Evolutionary conservation across 306 rosid species (phyloP), one percentile per base, ranked within the genome.

Genomic region (Lathyrus sativus): DNA sequence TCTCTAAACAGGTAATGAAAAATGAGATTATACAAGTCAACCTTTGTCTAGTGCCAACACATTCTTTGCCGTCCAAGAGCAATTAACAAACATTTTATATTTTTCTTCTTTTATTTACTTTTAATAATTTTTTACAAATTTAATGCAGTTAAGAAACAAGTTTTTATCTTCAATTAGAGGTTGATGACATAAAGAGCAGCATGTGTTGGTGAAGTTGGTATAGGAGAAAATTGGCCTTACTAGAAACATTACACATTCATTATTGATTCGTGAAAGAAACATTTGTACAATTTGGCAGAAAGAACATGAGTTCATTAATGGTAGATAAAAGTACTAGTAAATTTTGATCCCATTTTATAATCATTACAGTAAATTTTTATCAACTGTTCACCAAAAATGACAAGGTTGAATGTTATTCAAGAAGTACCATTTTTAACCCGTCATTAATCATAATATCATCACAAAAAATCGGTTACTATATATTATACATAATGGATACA

Each of bases 31-130:
- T 78, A 41, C 63, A 68, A 73, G 62, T 78, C 82, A 72, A 66
- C 75, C 22, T 61, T 24, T 68, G 37, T 54, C 55, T 73, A 3
- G n/a, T 79, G 76, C 69, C 57, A 75, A 74, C 73, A 74, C 79
- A 62, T 78, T 62, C 67, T 73, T 19, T 58, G 69, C 77, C 28
- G 26, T 14, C 63, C 45, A 48, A 46, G 19, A 71, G 31, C 67
- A 70, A 63, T 71, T 45, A 55, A 55, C 59, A 26, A 62, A 31
- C 14, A 14, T 10, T n/a, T 45, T 59, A 29, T n/a, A 24, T 59
- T 4, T 19, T 10, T 58, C 26, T 7, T 28, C 6, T 31, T n/a
- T 13, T 51, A 11, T 9, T 19, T 51, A 44, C 28, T 10, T 42
- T 18, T 29, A 29, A 35, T 5, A 68, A 5, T 22, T 14, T 41